phyloP scores from a whole-genome alignment of 208 protist genomes.

The Crithidia fasciculata region DNA sequence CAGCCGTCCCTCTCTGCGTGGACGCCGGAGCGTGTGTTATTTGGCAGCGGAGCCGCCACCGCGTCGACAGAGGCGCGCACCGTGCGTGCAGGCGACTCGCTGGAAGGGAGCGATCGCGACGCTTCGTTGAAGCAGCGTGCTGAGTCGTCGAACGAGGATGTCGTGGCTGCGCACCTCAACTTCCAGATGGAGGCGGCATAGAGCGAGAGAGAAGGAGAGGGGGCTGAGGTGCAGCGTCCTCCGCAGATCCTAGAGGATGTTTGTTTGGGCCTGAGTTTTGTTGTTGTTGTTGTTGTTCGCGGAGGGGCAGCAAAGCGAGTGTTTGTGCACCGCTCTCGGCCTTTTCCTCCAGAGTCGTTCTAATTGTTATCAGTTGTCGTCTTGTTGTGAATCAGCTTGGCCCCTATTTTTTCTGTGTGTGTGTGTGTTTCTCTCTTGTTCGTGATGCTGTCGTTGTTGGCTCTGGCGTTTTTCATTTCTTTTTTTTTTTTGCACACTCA shows the following conservation, averaged over 20 bases:
- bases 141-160: neutral
- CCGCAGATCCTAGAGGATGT: no score
- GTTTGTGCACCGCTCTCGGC: no score
- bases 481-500: neutral
- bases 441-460: no score
- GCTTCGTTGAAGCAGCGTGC: neutral
- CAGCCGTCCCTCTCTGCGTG: constrained; percentile 2
- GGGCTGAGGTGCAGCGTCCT: neutral
- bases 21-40: constrained; percentile 21
- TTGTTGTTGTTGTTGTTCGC: neutral
- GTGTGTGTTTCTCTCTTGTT: neutral
- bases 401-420: neutral
- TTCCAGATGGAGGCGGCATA: constrained; percentile 7
- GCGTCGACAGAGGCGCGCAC: constrained; percentile 17
- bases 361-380: no score
- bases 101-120: neutral
- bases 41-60: neutral
- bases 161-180: neutral
- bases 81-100: constrained; percentile 5
- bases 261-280: neutral
- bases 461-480: neutral
- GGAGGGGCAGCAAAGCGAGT: no score
- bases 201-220: neutral
- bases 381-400: no score
- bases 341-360: no score